These are phyloP conservation scores for Talaromyces sp. DNA, from an alignment of 2,329 filamentous ascomycete species.

Conservation along the genomic window DNA sequence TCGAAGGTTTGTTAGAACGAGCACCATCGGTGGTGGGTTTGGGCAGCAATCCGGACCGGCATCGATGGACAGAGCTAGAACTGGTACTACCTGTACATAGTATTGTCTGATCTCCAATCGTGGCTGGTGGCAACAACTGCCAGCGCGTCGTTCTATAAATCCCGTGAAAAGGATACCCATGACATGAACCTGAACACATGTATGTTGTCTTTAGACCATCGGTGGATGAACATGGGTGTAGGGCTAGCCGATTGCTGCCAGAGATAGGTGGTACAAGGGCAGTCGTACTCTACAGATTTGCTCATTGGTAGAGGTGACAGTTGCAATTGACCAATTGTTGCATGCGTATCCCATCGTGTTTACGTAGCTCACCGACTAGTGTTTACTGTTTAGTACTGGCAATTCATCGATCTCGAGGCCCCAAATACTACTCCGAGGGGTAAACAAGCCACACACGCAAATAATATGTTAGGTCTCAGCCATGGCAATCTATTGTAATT, in stretches of 20 bases:
- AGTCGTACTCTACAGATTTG: background rate
- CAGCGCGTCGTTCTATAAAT: background rate
- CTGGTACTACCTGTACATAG: background rate
- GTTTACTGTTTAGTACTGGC: background rate
- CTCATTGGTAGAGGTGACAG: background rate
- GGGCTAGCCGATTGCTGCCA: background rate
- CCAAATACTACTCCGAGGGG: background rate
- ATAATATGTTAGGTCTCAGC: background rate
- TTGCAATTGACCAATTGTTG: conserved; percentile 2
- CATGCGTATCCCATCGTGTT: background rate
- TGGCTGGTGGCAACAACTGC: background rate
- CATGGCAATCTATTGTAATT: background rate
- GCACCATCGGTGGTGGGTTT: background rate
- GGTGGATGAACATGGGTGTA: background rate
- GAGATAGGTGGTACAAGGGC: background rate
- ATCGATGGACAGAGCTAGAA: background rate
- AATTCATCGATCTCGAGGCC: background rate
- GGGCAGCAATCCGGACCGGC: conserved; percentile 17
- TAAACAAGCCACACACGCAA: background rate
- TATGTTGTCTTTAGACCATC: background rate
- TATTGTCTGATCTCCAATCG: background rate
- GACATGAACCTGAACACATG: background rate
- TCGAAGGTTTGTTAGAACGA: conserved; percentile 8
- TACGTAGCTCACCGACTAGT: background rate
- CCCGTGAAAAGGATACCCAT: background rate